Evolutionary conservation across 108 stramenopile species (phyloP).

Genomic region (Nitzschia sp.): DNA sequence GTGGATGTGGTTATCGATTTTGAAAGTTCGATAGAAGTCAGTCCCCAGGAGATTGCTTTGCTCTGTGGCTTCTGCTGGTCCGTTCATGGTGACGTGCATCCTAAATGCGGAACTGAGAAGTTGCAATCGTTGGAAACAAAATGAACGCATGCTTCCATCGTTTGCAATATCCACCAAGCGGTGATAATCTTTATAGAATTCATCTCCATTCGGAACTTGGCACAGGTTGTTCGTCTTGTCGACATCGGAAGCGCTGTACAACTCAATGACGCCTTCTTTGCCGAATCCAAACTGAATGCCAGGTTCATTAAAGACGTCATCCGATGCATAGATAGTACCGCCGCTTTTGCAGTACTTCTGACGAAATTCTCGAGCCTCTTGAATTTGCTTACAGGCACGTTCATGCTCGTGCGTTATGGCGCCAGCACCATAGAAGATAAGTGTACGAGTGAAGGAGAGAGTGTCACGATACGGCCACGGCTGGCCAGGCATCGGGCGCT

Average conservation of each 20-base stretch:
- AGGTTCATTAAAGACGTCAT: constrained; percentile 15
- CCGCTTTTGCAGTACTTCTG: constrained; percentile 70
- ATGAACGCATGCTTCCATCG: constrained; percentile 83
- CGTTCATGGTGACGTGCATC: constrained; percentile 87
- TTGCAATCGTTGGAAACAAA: constrained; percentile 87
- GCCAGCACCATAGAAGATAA: constrained; percentile 88
- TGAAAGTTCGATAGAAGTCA: constrained; percentile 98
- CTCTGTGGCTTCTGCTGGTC: constrained; percentile 72
- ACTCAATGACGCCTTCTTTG: constrained; percentile 67
- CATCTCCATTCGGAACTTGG: constrained; percentile 63
- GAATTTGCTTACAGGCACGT: constrained; percentile 67
- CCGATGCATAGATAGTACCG: constrained; percentile 25
- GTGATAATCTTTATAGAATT: constrained; percentile 75
- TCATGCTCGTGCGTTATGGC: constrained; percentile 78
- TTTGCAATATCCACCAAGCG: constrained; percentile 67
- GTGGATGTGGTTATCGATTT: constrained; percentile 99
- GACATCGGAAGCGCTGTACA: constrained; percentile 40
- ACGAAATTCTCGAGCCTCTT: constrained; percentile 60
- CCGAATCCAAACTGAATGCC: constrained; percentile 51
- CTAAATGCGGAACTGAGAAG: constrained; percentile 80
- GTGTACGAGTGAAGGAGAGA: constrained; percentile 86
- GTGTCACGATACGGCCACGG: constrained; percentile 61
- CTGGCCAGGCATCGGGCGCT: constrained; percentile 60
- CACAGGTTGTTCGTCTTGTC: constrained; percentile 38
- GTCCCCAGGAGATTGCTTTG: constrained; percentile 86